Percentiles rank a stretch among this genome's conserved stretches.
Conservation (phyloP, 306 rosid species). For the Cicer cuneatum region DNA sequence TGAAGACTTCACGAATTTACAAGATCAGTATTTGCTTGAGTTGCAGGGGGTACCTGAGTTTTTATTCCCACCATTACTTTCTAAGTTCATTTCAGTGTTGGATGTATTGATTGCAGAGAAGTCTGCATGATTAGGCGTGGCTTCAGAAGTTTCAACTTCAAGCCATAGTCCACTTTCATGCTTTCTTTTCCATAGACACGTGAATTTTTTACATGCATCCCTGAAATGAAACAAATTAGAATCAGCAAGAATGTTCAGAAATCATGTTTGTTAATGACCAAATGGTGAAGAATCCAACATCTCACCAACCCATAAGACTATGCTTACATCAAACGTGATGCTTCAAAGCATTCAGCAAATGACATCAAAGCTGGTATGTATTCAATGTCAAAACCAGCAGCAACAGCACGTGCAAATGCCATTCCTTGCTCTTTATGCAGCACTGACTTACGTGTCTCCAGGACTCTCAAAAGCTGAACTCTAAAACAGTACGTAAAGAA, state of each 20-base stretch:
- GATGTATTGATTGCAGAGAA: constrained; percentile 49
- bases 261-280: constrained; percentile 21
- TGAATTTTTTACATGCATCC: constrained; percentile 75
- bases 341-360: constrained; percentile 88
- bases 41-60: constrained; percentile 57
- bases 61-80: constrained; percentile 62
- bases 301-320: constrained; percentile 23
- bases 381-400: constrained; percentile 91
- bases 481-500: constrained; percentile 52
- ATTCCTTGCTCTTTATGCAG: constrained; percentile 97
- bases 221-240: constrained; percentile 50
- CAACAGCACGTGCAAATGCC: constrained; percentile 98
- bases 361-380: constrained; percentile 70
- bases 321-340: constrained; percentile 77
- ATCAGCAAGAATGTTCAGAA: constrained; percentile 29
- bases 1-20: neutral
- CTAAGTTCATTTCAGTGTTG: constrained; percentile 54
- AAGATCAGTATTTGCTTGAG: constrained; percentile 30
- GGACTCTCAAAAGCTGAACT: constrained; percentile 83
- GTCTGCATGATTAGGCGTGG: constrained; percentile 55
- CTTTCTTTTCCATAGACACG: constrained; percentile 81
- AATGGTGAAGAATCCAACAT: constrained; percentile 34
- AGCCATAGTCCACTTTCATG: constrained; percentile 94
- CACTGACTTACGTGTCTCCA: constrained; percentile 82
- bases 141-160: constrained; percentile 81